Base-by-base conservation (phyloP, 805 yeast genomes). In the Metschnikowia sp. region DNA sequence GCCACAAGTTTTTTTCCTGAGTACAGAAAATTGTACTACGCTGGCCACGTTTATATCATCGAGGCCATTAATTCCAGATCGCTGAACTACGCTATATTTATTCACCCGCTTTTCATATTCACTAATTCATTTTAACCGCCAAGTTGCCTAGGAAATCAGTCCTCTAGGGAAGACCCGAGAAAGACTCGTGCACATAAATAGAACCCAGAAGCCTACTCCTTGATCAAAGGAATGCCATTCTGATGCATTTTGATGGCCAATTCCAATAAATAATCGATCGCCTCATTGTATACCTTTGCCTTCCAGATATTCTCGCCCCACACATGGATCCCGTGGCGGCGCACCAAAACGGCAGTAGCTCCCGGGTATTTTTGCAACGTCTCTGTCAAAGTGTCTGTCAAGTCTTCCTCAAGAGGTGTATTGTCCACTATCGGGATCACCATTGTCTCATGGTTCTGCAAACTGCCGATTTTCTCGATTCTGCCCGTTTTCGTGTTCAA, bases 221-320 rank as follows among this genome's bases (percentile, higher is more conserved):
- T 58, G 5, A 57, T 75, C 15, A 83, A 74, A 9, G 84, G 78
- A 36, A 89, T 76, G 1, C 89, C 90, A 46, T 80, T 64, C 56
- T 77, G 79, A 54, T 80, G 78, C 96, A 90, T 87, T 61, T 86
- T 86, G 33, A 91, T 78, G 1, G 94, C 96, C 54, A 91, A 66
- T 53, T 88, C 96, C 58, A 92, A 72, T 52, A 92, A 68, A 62
- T 91, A 92, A 60, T 92, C 97, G 50, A 92, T 81, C 13, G 97
- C 96, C 66, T 92, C 98, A 62, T 90, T 90, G 64, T 86, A 86
- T 11, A 92, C 79, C 67, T 92, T 92, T 41, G 97, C 97, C 67
- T 91, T 89, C 87, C 95, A 86, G 10, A 88, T 87, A 26, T 78
- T 81, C 57, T 85, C 88, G 22, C 97, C 97, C 97, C 97, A 92